Conservation (phyloP, 2,329 filamentous ascomycete genomes). For the Alternaria dauci region DNA sequence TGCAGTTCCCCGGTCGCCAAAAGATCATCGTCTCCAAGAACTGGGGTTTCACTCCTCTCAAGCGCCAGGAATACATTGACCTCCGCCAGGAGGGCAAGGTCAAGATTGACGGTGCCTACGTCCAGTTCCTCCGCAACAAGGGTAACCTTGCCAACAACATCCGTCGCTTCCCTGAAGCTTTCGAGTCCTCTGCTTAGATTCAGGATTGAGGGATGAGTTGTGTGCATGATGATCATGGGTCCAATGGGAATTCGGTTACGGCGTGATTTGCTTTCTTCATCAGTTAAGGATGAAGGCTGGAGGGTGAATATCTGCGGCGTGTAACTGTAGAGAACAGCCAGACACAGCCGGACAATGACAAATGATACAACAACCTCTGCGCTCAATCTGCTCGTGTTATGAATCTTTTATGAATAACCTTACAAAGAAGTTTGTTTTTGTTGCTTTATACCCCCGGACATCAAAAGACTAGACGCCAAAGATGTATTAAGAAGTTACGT, state of each 20-base stretch:
- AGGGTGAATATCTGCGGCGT: conserved; percentile 32
- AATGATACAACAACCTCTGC: conserved; percentile 33
- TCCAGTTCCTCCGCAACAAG: conserved; percentile 98
- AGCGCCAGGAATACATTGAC: conserved; percentile 95
- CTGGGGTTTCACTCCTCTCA: conserved; percentile 99
- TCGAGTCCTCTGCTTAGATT: conserved; percentile 59
- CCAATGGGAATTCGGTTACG: conserved; percentile 49
- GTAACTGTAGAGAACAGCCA: conserved; percentile 41
- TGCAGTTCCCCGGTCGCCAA: conserved; percentile 92
- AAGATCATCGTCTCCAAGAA: conserved; percentile 99
- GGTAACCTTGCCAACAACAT: conserved; percentile 87
- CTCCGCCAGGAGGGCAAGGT: conserved; percentile 93
- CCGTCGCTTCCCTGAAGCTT: conserved; percentile 93
- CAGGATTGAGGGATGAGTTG: conserved; percentile 26
- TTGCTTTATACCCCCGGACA: not conserved
- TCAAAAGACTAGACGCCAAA: not conserved
- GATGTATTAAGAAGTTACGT: not conserved
- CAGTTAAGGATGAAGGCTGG: conserved; percentile 46
- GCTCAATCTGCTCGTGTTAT: not conserved
- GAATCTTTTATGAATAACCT: not conserved
- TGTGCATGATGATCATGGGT: conserved; percentile 43
- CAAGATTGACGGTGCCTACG: conserved; percentile 98
- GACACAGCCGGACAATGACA: conserved; percentile 46
- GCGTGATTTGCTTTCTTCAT: conserved; percentile 49
- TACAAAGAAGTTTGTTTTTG: not conserved